phyloP scores from a whole-genome alignment of 1,284 basidiomycete species.

The Pterulicium gracile region DNA sequence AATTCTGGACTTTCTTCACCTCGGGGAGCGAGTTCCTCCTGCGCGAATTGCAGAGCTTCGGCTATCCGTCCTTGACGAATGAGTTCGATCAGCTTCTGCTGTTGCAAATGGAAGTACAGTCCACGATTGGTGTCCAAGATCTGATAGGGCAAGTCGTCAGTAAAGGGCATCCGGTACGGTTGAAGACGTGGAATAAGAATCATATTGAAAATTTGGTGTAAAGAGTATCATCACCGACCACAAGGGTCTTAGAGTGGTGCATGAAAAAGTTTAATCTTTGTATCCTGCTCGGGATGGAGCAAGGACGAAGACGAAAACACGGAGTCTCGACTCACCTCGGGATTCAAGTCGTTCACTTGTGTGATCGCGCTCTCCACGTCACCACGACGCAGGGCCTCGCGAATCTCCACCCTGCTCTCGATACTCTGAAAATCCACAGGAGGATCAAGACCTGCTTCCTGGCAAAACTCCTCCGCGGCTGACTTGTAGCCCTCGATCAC shows the following conservation, averaged over 20 bases:
- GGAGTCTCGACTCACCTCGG: slow-evolving; percentile 66
- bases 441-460: slow-evolving; percentile 72
- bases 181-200: slow-evolving; percentile 23
- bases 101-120: slow-evolving; percentile 88
- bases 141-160: slow-evolving; percentile 32
- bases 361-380: slow-evolving; percentile 93
- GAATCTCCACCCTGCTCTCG: slow-evolving; percentile 88
- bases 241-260: slow-evolving; percentile 93
- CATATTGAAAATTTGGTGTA: slow-evolving; percentile 85
- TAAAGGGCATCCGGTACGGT: slow-evolving; percentile 10
- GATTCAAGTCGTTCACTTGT: slow-evolving; percentile 90
- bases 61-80: slow-evolving; percentile 76
- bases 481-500: slow-evolving; percentile 96
- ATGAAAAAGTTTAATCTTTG: slow-evolving; percentile 89
- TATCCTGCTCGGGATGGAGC: slow-evolving; percentile 12
- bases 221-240: slow-evolving; percentile 64
- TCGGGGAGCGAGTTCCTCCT: slow-evolving; percentile 86
- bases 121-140: slow-evolving; percentile 90
- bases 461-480: slow-evolving; percentile 89
- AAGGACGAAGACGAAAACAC: slow-evolving; percentile 10
- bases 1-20: slow-evolving; percentile 95
- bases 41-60: slow-evolving; percentile 85
- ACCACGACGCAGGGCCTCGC: slow-evolving; percentile 88
- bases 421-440: slow-evolving; percentile 86
- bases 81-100: slow-evolving; percentile 90